These are phyloP conservation scores for Paradendryphiella salina DNA, from an alignment of 2,329 filamentous ascomycete genomes.

Conservation along the genomic window DNA sequence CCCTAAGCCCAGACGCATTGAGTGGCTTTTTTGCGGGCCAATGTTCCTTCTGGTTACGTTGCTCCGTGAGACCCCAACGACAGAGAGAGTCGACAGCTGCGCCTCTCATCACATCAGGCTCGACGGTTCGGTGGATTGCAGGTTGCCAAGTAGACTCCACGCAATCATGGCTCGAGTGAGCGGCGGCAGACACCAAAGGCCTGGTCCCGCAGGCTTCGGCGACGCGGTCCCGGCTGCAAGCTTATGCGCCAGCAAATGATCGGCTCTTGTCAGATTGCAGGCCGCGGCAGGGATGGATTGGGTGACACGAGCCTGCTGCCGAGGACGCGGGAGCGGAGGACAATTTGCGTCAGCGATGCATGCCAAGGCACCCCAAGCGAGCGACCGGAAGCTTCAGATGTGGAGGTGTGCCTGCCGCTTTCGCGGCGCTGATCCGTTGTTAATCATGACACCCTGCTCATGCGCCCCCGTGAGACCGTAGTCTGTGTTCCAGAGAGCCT, in stretches of 20 bases:
- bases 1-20: conserved; percentile 24
- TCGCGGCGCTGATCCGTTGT: conserved; percentile 28
- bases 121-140: conserved; percentile 21
- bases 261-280: conserved; percentile 37
- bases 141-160: conserved; percentile 13
- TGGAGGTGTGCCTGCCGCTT: conserved; percentile 32
- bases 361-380: conserved; percentile 34
- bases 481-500: conserved; percentile 14
- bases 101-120: conserved; percentile 23
- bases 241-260: conserved; percentile 39
- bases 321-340: conserved; percentile 42
- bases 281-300: conserved; percentile 33
- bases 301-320: conserved; percentile 39
- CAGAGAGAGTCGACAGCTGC: conserved; percentile 27
- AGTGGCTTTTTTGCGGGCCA: conserved; percentile 33
- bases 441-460: conserved; percentile 22
- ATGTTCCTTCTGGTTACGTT: conserved; percentile 28
- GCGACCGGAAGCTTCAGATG: conserved; percentile 41
- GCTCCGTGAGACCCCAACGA: conserved; percentile 23
- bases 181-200: conserved; percentile 31
- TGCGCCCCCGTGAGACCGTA: conserved; percentile 17
- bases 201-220: conserved; percentile 37
- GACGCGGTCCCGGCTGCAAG: conserved; percentile 31
- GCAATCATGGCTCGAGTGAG: conserved; percentile 20
- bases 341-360: conserved; percentile 38